Conservation (phyloP, 2,329 filamentous ascomycete genomes). For the Aspergillus brunneoviolaceus region DNA sequence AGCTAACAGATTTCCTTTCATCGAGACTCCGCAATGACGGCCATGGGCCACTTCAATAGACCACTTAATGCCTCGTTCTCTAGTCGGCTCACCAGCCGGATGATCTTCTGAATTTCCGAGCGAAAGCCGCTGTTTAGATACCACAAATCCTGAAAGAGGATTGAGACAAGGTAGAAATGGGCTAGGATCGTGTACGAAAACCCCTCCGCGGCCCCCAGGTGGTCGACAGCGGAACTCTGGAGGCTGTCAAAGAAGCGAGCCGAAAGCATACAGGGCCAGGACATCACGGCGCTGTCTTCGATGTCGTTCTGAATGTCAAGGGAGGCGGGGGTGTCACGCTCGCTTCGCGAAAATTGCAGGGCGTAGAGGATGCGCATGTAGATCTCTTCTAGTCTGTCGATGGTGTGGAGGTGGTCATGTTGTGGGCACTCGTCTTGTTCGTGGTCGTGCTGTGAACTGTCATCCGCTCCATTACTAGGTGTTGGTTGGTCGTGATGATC, state of each 20-base stretch:
- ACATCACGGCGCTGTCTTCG: constrained; percentile 19
- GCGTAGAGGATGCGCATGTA: constrained; percentile 19
- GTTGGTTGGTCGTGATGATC: neutral
- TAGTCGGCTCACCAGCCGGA: neutral
- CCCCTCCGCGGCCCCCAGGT: neutral
- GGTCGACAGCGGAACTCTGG: neutral
- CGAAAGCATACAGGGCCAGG: constrained; percentile 19
- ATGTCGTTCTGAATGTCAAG: constrained; percentile 18
- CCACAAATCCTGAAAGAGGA: constrained; percentile 9
- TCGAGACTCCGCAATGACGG: neutral
- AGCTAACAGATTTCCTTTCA: no score
- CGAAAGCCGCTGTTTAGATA: neutral
- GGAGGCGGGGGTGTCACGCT: neutral
- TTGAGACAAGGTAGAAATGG: constrained; percentile 18
- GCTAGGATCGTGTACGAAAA: constrained; percentile 18
- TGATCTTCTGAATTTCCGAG: constrained; percentile 10
- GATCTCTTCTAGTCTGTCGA: constrained; percentile 3
- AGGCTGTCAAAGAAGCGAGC: constrained; percentile 16
- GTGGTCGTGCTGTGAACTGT: no score
- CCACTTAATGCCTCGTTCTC: neutral
- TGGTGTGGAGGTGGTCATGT: neutral
- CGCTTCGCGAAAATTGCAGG: constrained; percentile 11
- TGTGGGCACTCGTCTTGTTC: no score
- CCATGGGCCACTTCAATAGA: constrained; percentile 13
- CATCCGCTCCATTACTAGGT: no score